These are phyloP conservation scores for Pseudogymnoascus sp. DNA, from an alignment of 2,329 filamentous ascomycete species.

Conservation along the genomic window DNA sequence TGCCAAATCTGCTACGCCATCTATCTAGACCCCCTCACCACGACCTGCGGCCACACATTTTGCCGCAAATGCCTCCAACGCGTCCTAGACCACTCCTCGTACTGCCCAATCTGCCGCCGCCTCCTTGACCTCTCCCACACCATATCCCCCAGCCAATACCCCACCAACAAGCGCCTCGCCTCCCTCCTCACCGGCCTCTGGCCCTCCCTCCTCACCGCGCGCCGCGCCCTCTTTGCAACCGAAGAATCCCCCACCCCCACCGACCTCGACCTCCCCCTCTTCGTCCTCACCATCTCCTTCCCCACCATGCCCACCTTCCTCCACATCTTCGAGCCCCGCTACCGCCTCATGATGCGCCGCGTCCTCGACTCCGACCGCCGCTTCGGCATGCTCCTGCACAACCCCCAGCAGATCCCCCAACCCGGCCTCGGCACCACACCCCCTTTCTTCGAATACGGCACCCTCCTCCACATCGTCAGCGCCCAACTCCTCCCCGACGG, in stretches of 20 bases:
- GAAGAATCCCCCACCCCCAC: conserved; percentile 51
- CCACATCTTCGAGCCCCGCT: conserved; percentile 88
- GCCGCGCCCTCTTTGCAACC: conserved; percentile 47
- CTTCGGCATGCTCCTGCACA: conserved; percentile 81
- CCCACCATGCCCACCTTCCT: conserved; percentile 79
- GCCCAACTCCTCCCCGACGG: conserved; percentile 71
- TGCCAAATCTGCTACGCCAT: conserved; percentile 83
- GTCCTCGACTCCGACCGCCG: conserved; percentile 62
- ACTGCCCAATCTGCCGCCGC: conserved; percentile 76
- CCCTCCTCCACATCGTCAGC: conserved; percentile 67
- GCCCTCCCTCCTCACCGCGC: conserved; percentile 53
- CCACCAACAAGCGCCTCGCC: conserved; percentile 56
- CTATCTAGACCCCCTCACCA: conserved; percentile 76
- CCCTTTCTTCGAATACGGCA: conserved; percentile 66
- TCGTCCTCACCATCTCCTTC: conserved; percentile 76
- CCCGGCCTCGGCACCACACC: conserved; percentile 43
- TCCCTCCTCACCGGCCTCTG: conserved; percentile 63
- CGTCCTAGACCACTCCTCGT: conserved; percentile 66
- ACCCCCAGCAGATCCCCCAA: conserved; percentile 45
- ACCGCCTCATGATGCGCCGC: conserved; percentile 80
- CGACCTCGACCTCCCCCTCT: conserved; percentile 61
- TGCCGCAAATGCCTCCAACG: conserved; percentile 73
- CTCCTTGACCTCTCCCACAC: conserved; percentile 45
- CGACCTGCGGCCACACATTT: conserved; percentile 81
- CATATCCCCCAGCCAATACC: conserved; percentile 30